Conservation (phyloP, 2,329 filamentous ascomycete species). For the Periglandula ipomoeae region DNA sequence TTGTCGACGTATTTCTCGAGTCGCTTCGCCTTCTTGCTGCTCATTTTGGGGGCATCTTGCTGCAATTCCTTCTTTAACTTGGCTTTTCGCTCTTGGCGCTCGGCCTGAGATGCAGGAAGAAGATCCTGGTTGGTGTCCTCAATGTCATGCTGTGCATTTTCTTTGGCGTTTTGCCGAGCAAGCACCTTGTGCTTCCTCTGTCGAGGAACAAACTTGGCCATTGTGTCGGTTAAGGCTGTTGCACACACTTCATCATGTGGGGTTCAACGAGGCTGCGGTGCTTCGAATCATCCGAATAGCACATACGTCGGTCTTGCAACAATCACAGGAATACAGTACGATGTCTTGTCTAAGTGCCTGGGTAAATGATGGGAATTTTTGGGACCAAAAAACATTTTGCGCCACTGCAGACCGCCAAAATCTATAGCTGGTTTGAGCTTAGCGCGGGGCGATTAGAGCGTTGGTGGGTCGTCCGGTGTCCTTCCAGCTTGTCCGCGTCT, state of each 20-base stretch:
- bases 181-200: constrained; percentile 61
- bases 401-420: constrained; percentile 27
- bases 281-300: constrained; percentile 18
- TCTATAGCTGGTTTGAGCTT: constrained; percentile 19
- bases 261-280: constrained; percentile 1
- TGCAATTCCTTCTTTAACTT: constrained; percentile 44
- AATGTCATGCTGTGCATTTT: constrained; percentile 31
- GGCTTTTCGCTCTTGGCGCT: constrained; percentile 45
- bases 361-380: not conserved
- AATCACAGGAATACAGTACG: not conserved
- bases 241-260: not conserved
- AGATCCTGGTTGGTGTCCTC: constrained; percentile 28
- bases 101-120: constrained; percentile 34
- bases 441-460: constrained; percentile 23
- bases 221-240: constrained; percentile 15
- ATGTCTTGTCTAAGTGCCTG: too few species aligned
- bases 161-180: constrained; percentile 47
- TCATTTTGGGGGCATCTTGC: constrained; percentile 44
- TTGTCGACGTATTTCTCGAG: constrained; percentile 69
- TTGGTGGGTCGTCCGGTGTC: too few species aligned
- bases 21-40: constrained; percentile 56
- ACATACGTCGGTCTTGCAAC: constrained; percentile 4
- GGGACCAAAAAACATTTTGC: constrained; percentile 21
- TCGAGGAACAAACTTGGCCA: constrained; percentile 52
- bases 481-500: not conserved